Percentiles rank a stretch among this genome's conserved stretches.
Evolutionary conservation across 2,329 filamentous ascomycete species (phyloP).

Genomic region (Apiospora rasikravindrae): DNA sequence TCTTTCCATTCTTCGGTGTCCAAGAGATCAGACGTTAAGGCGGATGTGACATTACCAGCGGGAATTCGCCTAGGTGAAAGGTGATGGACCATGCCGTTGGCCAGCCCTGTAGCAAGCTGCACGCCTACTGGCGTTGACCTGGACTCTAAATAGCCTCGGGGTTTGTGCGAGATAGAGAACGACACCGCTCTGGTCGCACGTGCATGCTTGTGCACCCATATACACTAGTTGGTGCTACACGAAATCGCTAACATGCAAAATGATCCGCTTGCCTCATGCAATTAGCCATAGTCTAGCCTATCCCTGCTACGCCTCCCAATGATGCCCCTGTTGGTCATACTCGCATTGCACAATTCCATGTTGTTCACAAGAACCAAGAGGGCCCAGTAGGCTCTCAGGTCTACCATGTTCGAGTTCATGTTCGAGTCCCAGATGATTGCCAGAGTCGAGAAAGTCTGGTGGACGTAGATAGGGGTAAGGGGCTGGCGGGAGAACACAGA

Average conservation of each 20-base stretch:
- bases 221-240: conserved; percentile 30
- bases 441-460: background rate
- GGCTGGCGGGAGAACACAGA: background rate
- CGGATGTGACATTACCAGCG: conserved; percentile 11
- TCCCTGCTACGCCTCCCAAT: background rate
- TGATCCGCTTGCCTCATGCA: conserved; percentile 38
- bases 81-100: background rate
- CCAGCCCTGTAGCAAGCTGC: conserved; percentile 11
- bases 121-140: background rate
- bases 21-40: background rate
- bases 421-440: background rate
- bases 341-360: background rate
- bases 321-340: background rate
- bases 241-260: conserved; percentile 37
- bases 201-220: conserved; percentile 31
- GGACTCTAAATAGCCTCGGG: background rate
- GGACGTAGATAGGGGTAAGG: background rate
- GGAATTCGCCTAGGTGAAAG: background rate
- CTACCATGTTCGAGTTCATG: background rate
- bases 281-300: conserved; percentile 26
- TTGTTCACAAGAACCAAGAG: background rate
- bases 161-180: conserved; percentile 27
- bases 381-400: background rate
- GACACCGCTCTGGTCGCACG: conserved; percentile 25
- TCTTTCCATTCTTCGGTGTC: background rate